Evolutionary conservation across 805 yeast genomes (phyloP).

Genomic region (Candida nonsorbophila): DNA sequence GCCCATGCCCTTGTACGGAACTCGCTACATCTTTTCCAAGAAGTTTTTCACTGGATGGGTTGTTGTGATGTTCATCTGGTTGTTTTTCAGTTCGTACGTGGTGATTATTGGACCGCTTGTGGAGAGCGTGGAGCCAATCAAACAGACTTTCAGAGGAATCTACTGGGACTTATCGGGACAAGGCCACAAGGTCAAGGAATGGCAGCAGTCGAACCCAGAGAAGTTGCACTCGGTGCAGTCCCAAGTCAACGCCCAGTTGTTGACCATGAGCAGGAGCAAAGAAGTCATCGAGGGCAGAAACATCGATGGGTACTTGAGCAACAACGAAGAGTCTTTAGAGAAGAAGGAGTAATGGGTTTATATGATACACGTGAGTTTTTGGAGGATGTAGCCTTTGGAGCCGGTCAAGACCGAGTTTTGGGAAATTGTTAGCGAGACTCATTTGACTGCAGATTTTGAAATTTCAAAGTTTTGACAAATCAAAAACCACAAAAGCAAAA

Average conservation of each 20-base stretch:
- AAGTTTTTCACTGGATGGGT: slow-evolving; percentile 88
- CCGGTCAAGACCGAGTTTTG: too few relatives aligned
- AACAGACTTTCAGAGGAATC: slow-evolving; percentile 64
- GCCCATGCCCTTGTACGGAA: slow-evolving; percentile 96
- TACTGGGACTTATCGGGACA: slow-evolving; percentile 86
- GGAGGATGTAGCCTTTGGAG: too few relatives aligned
- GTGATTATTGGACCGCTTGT: slow-evolving; percentile 67
- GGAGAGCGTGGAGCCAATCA: slow-evolving; percentile 69
- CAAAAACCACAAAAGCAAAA: too few relatives aligned
- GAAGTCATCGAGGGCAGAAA: slow-evolving; percentile 20
- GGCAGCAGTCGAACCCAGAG: slow-evolving; percentile 76
- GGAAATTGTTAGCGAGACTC: too few relatives aligned
- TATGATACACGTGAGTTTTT: too few relatives aligned
- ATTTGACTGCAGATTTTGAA: too few relatives aligned
- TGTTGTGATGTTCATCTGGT: slow-evolving; percentile 75
- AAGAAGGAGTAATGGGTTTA: slow-evolving; percentile 16
- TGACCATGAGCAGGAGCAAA: slow-evolving; percentile 8
- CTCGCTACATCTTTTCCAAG: slow-evolving; percentile 68
- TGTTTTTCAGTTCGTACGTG: slow-evolving; percentile 58
- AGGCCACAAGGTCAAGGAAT: slow-evolving; percentile 60
- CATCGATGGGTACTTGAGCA: slow-evolving; percentile 8
- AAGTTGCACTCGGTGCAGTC: slow-evolving; percentile 67
- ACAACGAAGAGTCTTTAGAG: slow-evolving; percentile 10
- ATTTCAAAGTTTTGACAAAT: too few relatives aligned
- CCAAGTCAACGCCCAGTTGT: slow-evolving; percentile 43